These are phyloP conservation scores for Ziziphus jujuba DNA, from an alignment of 306 rosid genomes.

Conservation along the genomic window DNA sequence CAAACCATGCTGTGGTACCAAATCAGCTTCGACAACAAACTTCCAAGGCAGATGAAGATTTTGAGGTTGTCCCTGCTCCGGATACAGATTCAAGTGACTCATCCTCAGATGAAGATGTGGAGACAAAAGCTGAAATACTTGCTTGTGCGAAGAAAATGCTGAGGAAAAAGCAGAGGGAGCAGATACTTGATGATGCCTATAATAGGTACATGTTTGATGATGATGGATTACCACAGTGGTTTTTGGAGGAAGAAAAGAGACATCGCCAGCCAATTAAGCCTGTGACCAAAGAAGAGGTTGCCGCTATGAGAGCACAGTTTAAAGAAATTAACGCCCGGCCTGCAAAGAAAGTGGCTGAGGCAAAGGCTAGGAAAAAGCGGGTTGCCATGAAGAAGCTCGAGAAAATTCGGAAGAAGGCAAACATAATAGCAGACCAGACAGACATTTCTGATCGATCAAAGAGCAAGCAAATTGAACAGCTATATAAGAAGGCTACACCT, in stretches of 20 bases:
- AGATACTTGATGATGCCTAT: slow-evolving; percentile 74
- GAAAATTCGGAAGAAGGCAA: slow-evolving; percentile 93
- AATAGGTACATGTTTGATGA: slow-evolving; percentile 82
- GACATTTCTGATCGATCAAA: slow-evolving; percentile 85
- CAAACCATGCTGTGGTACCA: slow-evolving; percentile 14
- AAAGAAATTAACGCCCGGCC: slow-evolving; percentile 83
- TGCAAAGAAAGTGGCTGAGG: slow-evolving; percentile 57
- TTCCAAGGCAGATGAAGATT: slow-evolving; percentile 48
- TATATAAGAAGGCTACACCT: slow-evolving; percentile 71
- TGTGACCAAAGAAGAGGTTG: slow-evolving; percentile 74
- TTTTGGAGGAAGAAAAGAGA: slow-evolving; percentile 77
- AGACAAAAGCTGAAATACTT: slow-evolving; percentile 70
- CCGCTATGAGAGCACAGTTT: slow-evolving; percentile 84
- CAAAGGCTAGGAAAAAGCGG: slow-evolving; percentile 77
- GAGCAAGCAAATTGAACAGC: slow-evolving; percentile 77
- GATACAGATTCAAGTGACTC: slow-evolving; percentile 75
- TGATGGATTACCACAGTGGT: slow-evolving; percentile 84
- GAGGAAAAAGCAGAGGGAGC: slow-evolving; percentile 71
- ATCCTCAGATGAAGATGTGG: slow-evolving; percentile 55
- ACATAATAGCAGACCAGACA: slow-evolving; percentile 81
- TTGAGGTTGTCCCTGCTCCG: slow-evolving; percentile 83
- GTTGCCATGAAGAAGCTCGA: slow-evolving; percentile 80
- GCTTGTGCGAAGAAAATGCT: slow-evolving; percentile 85
- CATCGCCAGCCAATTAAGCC: slow-evolving; percentile 74
- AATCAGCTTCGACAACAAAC: slow-evolving; percentile 27